phyloP scores from a whole-genome alignment of 257 asterid genomes.

The Parsonsia alboflavescens region DNA sequence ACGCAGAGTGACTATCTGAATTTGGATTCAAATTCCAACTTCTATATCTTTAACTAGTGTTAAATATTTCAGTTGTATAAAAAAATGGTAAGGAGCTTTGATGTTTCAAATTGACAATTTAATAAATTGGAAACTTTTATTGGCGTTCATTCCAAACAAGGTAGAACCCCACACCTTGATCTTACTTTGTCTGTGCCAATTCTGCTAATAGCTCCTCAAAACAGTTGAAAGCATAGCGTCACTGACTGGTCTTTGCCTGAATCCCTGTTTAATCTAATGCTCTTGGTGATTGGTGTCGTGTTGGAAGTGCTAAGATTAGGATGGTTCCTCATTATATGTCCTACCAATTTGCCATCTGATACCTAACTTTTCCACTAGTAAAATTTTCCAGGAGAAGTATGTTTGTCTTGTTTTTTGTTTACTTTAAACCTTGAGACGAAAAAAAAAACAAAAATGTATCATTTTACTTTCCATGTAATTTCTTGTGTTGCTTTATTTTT shows the following conservation, averaged over 20 bases:
- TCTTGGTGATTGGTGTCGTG: background rate
- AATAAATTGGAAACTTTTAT: background rate
- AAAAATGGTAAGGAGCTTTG: background rate
- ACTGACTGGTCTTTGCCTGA: background rate
- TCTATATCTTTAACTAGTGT: background rate
- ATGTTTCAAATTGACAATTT: background rate
- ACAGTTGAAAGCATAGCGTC: background rate
- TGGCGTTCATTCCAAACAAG: background rate
- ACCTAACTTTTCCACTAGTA: background rate
- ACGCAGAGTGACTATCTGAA: background rate
- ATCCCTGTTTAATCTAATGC: background rate
- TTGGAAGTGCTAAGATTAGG: background rate
- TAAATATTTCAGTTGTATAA: background rate
- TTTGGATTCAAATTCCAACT: background rate
- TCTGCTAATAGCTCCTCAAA: background rate
- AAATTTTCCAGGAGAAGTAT: background rate
- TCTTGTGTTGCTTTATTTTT: background rate
- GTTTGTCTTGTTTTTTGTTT: background rate
- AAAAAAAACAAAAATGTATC: background rate
- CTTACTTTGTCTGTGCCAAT: background rate
- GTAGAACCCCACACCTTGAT: background rate
- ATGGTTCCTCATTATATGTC: background rate
- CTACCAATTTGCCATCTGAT: background rate
- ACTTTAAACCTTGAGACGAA: background rate
- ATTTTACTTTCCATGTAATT: background rate